These are phyloP conservation scores for Sordariomycetes sp. DNA, from an alignment of 2,329 filamentous ascomycete genomes.

Conservation along the genomic window DNA sequence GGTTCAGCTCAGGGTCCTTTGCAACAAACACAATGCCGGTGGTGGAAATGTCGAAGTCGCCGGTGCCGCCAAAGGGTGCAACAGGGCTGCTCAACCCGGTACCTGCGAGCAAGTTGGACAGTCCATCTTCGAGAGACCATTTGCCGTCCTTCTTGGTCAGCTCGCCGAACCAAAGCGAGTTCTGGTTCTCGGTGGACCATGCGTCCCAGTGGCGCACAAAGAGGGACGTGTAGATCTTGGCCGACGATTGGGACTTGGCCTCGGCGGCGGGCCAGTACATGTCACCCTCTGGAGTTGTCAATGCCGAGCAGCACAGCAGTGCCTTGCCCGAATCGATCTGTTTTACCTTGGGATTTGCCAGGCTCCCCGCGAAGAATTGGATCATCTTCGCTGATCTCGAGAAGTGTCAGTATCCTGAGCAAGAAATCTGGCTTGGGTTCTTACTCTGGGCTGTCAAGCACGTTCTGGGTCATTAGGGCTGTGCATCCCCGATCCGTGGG, in stretches of 20 bases:
- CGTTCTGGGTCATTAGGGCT: conserved; percentile 30
- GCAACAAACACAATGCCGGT: conserved; percentile 64
- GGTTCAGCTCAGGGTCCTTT: conserved; percentile 63
- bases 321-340: conserved; percentile 37
- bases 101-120: conserved; percentile 56
- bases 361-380: conserved; percentile 36
- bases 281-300: conserved; percentile 58
- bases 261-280: conserved; percentile 58
- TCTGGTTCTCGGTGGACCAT: conserved; percentile 61
- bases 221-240: conserved; percentile 62
- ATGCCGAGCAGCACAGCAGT: conserved; percentile 50
- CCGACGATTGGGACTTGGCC: conserved; percentile 51
- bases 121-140: conserved; percentile 32
- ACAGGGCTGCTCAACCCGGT: conserved; percentile 57
- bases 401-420: not conserved
- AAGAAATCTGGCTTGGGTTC: too few relatives aligned
- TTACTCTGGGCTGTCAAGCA: conserved; percentile 26
- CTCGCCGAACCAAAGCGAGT: conserved; percentile 64
- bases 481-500: conserved; percentile 36
- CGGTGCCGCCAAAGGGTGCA: conserved; percentile 66
- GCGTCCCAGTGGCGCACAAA: conserved; percentile 79
- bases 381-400: conserved; percentile 28
- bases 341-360: conserved; percentile 52
- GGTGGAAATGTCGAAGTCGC: conserved; percentile 69
- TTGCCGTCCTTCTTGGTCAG: conserved; percentile 34